Base-by-base conservation (phyloP, 208 protist species). In the Angomonas deanei region DNA sequence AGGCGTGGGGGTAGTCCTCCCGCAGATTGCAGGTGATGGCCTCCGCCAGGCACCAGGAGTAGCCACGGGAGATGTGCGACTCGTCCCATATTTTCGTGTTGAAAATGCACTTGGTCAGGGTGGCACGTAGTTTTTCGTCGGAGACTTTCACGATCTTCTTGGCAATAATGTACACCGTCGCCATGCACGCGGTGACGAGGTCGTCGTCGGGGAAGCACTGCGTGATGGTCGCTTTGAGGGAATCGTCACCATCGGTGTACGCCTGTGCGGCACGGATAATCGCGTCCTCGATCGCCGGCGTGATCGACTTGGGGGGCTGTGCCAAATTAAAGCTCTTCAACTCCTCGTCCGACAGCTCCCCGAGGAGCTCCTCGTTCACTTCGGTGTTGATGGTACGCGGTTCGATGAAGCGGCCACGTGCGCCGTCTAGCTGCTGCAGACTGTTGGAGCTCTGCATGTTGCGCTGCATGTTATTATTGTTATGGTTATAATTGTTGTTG, bases 1-100 rank as follows among this genome's bases (percentile, higher is more conserved):
- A 89, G 48, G 86, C 72, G 17, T 62, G 64, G 19, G 90, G 86
- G 60, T 70, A 86, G 70, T 96, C 90, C 59, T 85, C 85, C 32
- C 75, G 70, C 49, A 82, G 32, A 60, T 66, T 56, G 49, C 82
- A 66, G 24, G 76, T 66, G 33, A 96, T 83, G 19, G 81, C 70
- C 30, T 86, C 66, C 6, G 82, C 81, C 36, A 96, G 77, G 54
- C 64, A 86, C 87, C 86, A 93, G 47, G 90, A 58, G 74, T 87
- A 88, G 39, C 86, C 90, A 33, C 82, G 82, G 4, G 72, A 56
- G 15, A 96, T 68, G 61, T 76, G 66, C 57, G 73, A 77, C 26
- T 61, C 49, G 60, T 87, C 84, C 48, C 78, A 92, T 34, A 86
- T 17, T 2, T 34, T 50, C 17, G 42, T 39, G n/a, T 48, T 34